phyloP scores from a whole-genome alignment of 768 basidiomycete genomes.

The Amanita exitialis region DNA sequence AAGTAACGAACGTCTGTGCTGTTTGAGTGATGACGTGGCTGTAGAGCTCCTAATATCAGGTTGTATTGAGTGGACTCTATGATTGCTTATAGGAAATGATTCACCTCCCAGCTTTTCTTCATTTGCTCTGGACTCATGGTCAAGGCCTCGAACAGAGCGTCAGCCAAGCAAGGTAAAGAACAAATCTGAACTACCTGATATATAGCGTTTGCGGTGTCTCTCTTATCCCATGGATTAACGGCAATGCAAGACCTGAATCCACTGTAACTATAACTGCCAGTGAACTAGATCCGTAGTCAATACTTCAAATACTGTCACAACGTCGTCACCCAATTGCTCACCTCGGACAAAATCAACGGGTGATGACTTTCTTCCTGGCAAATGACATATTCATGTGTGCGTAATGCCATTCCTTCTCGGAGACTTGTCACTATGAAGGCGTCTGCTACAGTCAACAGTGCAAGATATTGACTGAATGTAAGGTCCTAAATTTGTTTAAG shows the following conservation, averaged over 20 bases:
- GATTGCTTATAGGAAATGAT: constrained; percentile 7
- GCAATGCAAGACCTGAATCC: constrained; percentile 83
- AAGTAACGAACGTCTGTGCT: constrained; percentile 72
- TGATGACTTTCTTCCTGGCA: constrained; percentile 66
- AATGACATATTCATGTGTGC: constrained; percentile 78
- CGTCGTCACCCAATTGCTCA: constrained; percentile 16
- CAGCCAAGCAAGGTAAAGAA: neutral
- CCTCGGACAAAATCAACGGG: constrained; percentile 74
- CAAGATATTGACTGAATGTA: constrained; percentile 81
- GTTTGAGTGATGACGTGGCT: constrained; percentile 82
- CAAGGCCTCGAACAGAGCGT: constrained; percentile 36
- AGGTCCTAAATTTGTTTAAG: constrained; percentile 30
- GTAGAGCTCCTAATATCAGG: constrained; percentile 49
- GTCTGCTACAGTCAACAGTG: constrained; percentile 72
- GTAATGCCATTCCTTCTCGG: constrained; percentile 82
- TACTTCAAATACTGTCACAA: neutral
- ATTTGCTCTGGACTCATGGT: constrained; percentile 74
- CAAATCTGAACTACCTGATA: constrained; percentile 23
- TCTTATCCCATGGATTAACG: constrained; percentile 78
- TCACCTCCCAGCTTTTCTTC: constrained; percentile 63
- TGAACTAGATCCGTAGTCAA: constrained; percentile 40
- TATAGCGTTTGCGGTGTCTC: constrained; percentile 80
- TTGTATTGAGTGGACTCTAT: neutral
- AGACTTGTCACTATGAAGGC: constrained; percentile 79
- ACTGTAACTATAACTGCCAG: constrained; percentile 78